These are phyloP conservation scores for Nannizziopsis barbatae DNA, from an alignment of 2,329 filamentous ascomycete species.

Conservation along the genomic window DNA sequence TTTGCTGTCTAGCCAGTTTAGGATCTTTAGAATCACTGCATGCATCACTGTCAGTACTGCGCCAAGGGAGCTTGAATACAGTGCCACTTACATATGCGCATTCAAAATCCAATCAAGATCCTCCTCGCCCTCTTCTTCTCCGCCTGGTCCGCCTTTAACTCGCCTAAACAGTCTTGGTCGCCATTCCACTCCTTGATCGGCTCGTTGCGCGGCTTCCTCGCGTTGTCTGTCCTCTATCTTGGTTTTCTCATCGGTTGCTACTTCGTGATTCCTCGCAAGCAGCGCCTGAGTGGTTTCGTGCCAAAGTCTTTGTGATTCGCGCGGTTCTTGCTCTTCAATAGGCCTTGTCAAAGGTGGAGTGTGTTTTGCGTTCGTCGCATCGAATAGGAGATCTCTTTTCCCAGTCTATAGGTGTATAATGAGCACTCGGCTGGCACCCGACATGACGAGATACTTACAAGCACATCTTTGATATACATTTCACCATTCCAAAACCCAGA, in stretches of 20 bases:
- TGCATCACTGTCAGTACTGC: constrained; percentile 1
- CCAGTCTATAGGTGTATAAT: constrained; percentile 52
- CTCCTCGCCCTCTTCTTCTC: constrained; percentile 47
- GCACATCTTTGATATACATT: constrained; percentile 80
- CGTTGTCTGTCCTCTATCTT: constrained; percentile 87
- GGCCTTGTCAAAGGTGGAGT: constrained; percentile 63
- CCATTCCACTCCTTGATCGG: constrained; percentile 75
- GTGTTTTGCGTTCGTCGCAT: constrained; percentile 67
- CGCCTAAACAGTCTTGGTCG: constrained; percentile 71
- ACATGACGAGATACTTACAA: constrained; percentile 41
- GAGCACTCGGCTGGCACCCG: background rate
- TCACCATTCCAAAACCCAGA: constrained; percentile 89
- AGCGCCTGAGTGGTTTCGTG: constrained; percentile 68
- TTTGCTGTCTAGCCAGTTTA: constrained; percentile 64
- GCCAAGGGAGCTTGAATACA: background rate
- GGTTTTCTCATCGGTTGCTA: constrained; percentile 92
- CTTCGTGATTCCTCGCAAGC: constrained; percentile 70
- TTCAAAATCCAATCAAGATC: constrained; percentile 16
- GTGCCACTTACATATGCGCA: constrained; percentile 51
- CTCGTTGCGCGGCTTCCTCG: constrained; percentile 70
- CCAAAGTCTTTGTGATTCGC: constrained; percentile 87
- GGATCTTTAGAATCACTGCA: constrained; percentile 53
- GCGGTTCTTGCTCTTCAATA: constrained; percentile 72
- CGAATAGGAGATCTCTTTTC: constrained; percentile 79
- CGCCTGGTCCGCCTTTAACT: constrained; percentile 59